Evolutionary conservation across 2,329 filamentous ascomycete genomes (phyloP), one percentile per base, ranked within the genome.

Genomic region (Ophiostoma pallidulum): DNA sequence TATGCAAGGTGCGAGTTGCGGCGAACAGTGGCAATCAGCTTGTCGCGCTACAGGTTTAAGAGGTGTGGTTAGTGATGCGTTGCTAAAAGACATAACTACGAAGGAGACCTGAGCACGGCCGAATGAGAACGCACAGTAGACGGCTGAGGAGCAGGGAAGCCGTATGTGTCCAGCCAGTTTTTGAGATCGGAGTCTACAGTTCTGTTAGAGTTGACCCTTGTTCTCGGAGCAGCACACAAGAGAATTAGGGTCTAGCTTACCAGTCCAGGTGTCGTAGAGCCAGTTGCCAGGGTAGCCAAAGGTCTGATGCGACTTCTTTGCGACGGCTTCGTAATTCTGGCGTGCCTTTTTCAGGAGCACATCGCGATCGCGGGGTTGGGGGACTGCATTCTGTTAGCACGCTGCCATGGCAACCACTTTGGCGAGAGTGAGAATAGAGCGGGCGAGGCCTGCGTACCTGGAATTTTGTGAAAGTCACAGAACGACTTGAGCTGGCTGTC

Each of bases 401-500:
- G 19, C 6, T 22, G 4, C 10, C 4, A 12, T 18, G 10, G 18
- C 4, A 12, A 20, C 6, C 20, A 4, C 10, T 4, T 13, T 18
- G 10, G 18, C 4, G 39, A n/a, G 8, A 4, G 26, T 28, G 18
- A 26, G 14, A 13, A 12, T 2, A 9, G 8, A 13, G 13, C 18
- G 13, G 2, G 2, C 14, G 10, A 4, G 13, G 18, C 5, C 8
- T 4, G 53, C 65, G 36, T 65, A 77, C 74, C 73, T 49, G 89
- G 86, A 58, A 98, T 88, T 54, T 77, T 77, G 65, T 97, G 78
- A 64, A 84, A 84, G 65, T 97, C 91, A 54, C 89, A 84, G 68
- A 97, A 97, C 2, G 86, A 71, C 74, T 97, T 96, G 56, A 98
- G 75, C 64, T 94, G 84, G 55, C 89, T 96, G 49, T 97, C 91